Evolutionary conservation across 208 protist genomes (phyloP).

Genomic region (Vickermania spadyakhi): DNA sequence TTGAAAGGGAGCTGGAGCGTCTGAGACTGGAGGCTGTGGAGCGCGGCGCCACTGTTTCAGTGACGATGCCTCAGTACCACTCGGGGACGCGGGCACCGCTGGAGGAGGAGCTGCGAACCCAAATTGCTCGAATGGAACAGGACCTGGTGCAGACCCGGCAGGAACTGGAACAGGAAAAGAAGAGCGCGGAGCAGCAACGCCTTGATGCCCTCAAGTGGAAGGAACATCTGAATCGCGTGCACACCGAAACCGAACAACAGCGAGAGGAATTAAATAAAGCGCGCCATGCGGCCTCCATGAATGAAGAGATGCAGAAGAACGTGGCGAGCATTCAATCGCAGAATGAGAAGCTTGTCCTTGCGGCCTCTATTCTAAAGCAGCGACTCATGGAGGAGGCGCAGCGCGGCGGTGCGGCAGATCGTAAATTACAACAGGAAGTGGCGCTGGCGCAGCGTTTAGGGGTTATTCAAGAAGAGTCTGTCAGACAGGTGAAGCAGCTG

Average conservation of each 20-base stretch:
- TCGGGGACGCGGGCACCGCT: slow-evolving; percentile 11
- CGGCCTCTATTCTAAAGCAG: slow-evolving; percentile 66
- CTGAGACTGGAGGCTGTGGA: slow-evolving; percentile 30
- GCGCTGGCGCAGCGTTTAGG: slow-evolving; percentile 77
- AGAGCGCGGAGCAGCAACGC: slow-evolving; percentile 27
- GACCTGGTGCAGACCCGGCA: slow-evolving; percentile 37
- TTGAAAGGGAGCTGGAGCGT: slow-evolving; percentile 40
- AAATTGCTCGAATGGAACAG: slow-evolving; percentile 37
- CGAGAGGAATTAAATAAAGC: slow-evolving; percentile 48
- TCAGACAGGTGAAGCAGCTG: slow-evolving; percentile 43
- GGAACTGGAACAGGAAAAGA: slow-evolving; percentile 47
- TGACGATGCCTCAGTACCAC: slow-evolving; percentile 12
- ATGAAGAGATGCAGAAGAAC: slow-evolving; percentile 47
- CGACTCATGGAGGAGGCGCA: slow-evolving; percentile 61
- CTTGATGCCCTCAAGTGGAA: slow-evolving; percentile 54
- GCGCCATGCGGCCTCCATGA: slow-evolving; percentile 41
- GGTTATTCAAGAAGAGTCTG: slow-evolving; percentile 65
- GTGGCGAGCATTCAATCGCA: slow-evolving; percentile 62
- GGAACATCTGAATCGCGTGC: slow-evolving; percentile 36
- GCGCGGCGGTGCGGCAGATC: slow-evolving; percentile 28
- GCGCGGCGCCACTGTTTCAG: slow-evolving; percentile 43
- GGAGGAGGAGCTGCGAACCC: slow-evolving; percentile 53
- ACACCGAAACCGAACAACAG: slow-evolving; percentile 39
- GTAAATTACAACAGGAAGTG: slow-evolving; percentile 63
- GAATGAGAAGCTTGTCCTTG: slow-evolving; percentile 72